Percentiles rank a stretch among this genome's conserved stretches.
Evolutionary conservation across 1,139 yeast genomes (phyloP).

Genomic region (Yamadazyma atmosphaerica): DNA sequence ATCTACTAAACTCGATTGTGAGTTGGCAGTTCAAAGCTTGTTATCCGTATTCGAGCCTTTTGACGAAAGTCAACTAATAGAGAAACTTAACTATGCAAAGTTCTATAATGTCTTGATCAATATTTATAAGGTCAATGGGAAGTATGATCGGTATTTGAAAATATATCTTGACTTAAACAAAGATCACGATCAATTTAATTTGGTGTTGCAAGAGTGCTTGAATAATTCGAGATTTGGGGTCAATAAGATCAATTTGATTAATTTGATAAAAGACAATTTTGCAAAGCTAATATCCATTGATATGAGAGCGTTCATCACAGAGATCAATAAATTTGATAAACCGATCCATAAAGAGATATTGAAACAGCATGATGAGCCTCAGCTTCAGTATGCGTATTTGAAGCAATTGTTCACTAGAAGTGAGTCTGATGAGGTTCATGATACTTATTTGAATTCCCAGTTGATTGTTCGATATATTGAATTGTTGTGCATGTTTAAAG

Average conservation of each 20-base stretch:
- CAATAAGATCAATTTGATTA: constrained; percentile 35
- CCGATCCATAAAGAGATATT: constrained; percentile 38
- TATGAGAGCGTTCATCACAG: constrained; percentile 33
- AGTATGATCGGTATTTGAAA: constrained; percentile 49
- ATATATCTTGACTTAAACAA: constrained; percentile 13
- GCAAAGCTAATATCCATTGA: constrained; percentile 33
- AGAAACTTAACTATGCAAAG: constrained; percentile 52
- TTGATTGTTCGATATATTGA: constrained; percentile 32
- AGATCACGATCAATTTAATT: constrained; percentile 17
- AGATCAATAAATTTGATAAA: constrained; percentile 39
- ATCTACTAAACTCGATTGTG: constrained; percentile 57
- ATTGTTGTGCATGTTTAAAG: constrained; percentile 22
- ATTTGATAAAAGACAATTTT: constrained; percentile 40
- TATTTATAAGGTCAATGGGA: constrained; percentile 54
- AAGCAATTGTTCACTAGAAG: constrained; percentile 16
- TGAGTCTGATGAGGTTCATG: background rate
- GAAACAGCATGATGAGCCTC: constrained; percentile 21
- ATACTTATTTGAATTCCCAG: constrained; percentile 17
- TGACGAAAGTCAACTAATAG: constrained; percentile 46
- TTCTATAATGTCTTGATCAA: constrained; percentile 60
- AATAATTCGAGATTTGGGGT: constrained; percentile 24
- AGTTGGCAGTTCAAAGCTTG: constrained; percentile 68
- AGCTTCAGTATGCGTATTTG: constrained; percentile 30
- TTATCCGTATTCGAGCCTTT: constrained; percentile 62
- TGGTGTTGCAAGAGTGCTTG: constrained; percentile 42